Evolutionary conservation across 2,329 filamentous ascomycete genomes (phyloP), one percentile per base, ranked within the genome.

Genomic region (Verticillium zaregamsianum): DNA sequence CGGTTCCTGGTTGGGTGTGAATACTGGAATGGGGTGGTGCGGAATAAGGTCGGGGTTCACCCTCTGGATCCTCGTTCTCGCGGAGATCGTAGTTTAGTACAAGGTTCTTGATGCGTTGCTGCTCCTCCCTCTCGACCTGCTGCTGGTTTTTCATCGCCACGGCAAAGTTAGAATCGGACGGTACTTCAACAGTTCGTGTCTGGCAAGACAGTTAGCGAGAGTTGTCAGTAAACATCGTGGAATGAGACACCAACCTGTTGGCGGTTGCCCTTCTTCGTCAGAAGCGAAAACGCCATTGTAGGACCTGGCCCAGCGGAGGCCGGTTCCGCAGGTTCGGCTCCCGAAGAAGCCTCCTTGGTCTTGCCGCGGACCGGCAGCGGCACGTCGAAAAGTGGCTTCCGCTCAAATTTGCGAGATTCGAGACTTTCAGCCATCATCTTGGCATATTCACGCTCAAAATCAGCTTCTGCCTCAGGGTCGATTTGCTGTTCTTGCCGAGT

Each of bases 341-440:
- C 57, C 59, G 66, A 61, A 23, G 64, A 33, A 6, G 63, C 63
- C 25, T 69, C 69, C 45, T 68, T 69, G 66, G 80, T 80, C 73
- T 87, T 88, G 31, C 84, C 74, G 61, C 92, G 90, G 77, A 99
- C 93, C 0, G 95, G 95, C n/a, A 99, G 79, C 1, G 96, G 93
- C n/a, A 98, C 92, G 73, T 99, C 96, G 71, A 99, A 97, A 59
- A 95, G 84, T 32, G 91, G 88, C 77, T 97, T 97, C 65, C 95
- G 91, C 71, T 99, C 95, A 68, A 97, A 96, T 70, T 97, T 97
- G 68, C 95, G 88, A 5, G 94, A 96, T 68, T 99, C 95, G 69
- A 97, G 80, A 77, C 94, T 97, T 75, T 99, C 95, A 58, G 93
- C 86, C 94, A 99, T 98, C 86, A 99, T 91, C 76, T 96, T 97